phyloP scores from a whole-genome alignment of 2,329 filamentous ascomycete species.

The Calonectria henricotiae region DNA sequence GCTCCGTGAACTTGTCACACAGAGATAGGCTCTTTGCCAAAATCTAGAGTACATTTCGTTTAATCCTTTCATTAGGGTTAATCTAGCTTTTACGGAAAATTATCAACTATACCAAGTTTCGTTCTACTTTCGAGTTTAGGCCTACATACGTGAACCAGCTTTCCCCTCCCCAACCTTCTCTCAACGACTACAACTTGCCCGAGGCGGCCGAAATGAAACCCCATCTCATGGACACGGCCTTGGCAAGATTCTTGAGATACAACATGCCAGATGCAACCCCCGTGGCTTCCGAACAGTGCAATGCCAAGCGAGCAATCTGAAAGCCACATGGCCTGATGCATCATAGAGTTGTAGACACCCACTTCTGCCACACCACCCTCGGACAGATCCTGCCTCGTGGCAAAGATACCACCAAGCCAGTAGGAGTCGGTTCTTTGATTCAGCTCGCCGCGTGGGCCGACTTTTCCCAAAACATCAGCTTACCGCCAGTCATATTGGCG shows the following conservation, averaged over 20 bases:
- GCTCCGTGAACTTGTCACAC: background rate
- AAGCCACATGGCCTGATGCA: slow-evolving; percentile 29
- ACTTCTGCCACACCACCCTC: slow-evolving; percentile 16
- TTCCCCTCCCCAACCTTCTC: slow-evolving; percentile 1
- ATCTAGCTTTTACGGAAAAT: background rate
- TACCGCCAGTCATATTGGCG: background rate
- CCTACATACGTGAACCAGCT: background rate
- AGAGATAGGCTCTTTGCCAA: background rate
- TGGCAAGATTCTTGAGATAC: slow-evolving; percentile 27
- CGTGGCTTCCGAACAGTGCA: slow-evolving; percentile 18
- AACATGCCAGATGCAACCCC: slow-evolving; percentile 24
- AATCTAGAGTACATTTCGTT: too few species aligned
- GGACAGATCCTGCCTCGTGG: slow-evolving; percentile 24
- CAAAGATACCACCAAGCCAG: slow-evolving; percentile 17
- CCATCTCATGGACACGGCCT: slow-evolving; percentile 15
- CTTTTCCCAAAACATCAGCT: slow-evolving; percentile 21
- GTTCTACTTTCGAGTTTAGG: background rate
- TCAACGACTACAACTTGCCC: slow-evolving; percentile 10
- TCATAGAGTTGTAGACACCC: background rate
- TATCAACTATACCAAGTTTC: background rate
- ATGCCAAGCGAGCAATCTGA: slow-evolving; percentile 24
- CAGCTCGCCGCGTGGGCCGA: slow-evolving; percentile 22
- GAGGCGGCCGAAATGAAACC: slow-evolving; percentile 20
- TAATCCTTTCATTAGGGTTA: background rate
- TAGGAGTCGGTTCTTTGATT: background rate